Base-by-base conservation (phyloP, 208 protist genomes). In the Trypanosoma lewisi region DNA sequence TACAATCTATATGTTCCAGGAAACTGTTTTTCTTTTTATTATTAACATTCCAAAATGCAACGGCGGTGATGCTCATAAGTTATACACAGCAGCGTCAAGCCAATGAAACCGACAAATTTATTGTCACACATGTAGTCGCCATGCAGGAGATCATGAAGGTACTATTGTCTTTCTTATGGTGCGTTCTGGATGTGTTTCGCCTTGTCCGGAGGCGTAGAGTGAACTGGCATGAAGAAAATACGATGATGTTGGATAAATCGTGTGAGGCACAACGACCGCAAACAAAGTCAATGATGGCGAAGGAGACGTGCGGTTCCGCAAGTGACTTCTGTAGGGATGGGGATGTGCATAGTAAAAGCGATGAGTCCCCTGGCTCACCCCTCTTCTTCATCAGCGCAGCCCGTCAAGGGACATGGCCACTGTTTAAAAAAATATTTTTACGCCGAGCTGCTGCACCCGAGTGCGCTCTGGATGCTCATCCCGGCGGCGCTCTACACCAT, bases 401-500 rank as follows among this genome's bases (percentile, higher is more conserved):
- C n/a, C n/a, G n/a, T 14, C 11, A 17, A 25, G 61, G 41, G 0
- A 27, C 0, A n/a, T 59, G 49, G 49, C 49, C 25, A 3, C 0
- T 23, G 17, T 63, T 63, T 42, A 39, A 30, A 25, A 41, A 25
- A 21, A 14, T 1, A 23, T 36, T 57, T 63, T 19, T 4, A 16
- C 6, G 41, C 12, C 0, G 55, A 70, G 48, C 27, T 70, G 17
- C 48, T 70, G 17, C 30, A 70, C 48, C 45, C 12, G 17, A 33
- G 55, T 49, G 62, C 70, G 7, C 12, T 83, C 34, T 60, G 77
- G 41, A 80, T 89, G 63, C 9, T 68, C 4, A 33, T 90, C 19
- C 82, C 86, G 4, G 83, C 86, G 3, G 34, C 82, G 4, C 31
- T 80, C 2, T 88, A 93, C 70, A 27, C 73, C 4, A 21, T 85